Evolutionary conservation across 805 yeast genomes (phyloP).

Genomic region (Starmerella bacillaris): DNA sequence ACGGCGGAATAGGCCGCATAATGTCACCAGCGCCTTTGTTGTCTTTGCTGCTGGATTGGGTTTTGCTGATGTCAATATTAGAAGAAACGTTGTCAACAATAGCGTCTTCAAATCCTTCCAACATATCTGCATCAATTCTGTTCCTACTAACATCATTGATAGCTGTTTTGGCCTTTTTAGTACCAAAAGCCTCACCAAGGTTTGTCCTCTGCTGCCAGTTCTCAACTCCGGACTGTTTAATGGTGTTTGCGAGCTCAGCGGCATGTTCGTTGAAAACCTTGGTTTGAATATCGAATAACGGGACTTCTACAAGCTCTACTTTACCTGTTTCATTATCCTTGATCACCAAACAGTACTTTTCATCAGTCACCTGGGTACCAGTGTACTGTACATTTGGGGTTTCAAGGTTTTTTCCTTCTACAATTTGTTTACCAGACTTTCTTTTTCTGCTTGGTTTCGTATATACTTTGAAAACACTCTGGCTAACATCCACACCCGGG

Average conservation of each 20-base stretch:
- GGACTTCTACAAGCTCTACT: constrained; percentile 46
- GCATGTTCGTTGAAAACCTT: constrained; percentile 44
- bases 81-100: constrained; percentile 64
- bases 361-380: constrained; percentile 29
- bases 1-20: constrained; percentile 75
- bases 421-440: constrained; percentile 4
- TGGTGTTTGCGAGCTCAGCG: constrained; percentile 40
- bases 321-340: constrained; percentile 51
- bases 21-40: constrained; percentile 27
- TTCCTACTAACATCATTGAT: constrained; percentile 65
- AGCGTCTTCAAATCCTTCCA: constrained; percentile 56
- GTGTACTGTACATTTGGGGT: constrained; percentile 53
- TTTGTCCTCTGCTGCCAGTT: constrained; percentile 53
- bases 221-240: constrained; percentile 34
- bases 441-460: constrained; percentile 23
- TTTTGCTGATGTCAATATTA: constrained; percentile 56
- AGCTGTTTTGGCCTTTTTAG: constrained; percentile 87
- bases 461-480: constrained; percentile 48
- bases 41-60: constrained; percentile 42
- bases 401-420: constrained; percentile 50
- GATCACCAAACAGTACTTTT: constrained; percentile 54
- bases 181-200: constrained; percentile 92
- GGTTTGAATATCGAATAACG: constrained; percentile 45
- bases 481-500: constrained; percentile 47
- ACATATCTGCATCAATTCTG: constrained; percentile 65